These are phyloP conservation scores for Aspergillus saccharolyticus DNA, from an alignment of 495 filamentous ascomycete genomes.

Conservation along the genomic window DNA sequence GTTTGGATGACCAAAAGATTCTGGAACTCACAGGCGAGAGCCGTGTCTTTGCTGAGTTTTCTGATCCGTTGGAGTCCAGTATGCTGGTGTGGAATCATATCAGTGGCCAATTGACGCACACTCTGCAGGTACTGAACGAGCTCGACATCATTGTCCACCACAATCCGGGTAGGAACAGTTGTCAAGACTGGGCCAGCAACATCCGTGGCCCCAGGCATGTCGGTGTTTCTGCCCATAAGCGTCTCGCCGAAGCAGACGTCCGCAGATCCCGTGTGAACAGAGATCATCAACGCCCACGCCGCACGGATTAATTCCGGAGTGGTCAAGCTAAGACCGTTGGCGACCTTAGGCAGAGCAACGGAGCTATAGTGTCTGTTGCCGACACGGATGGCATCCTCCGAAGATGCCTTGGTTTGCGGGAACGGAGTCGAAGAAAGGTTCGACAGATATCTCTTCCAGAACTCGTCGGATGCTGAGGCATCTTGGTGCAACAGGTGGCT, in stretches of 20 bases:
- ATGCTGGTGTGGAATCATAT: constrained; percentile 49
- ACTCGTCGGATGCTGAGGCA: constrained; percentile 32
- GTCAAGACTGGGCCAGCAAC: constrained; percentile 52
- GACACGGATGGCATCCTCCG: constrained; percentile 22
- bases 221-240: constrained; percentile 49
- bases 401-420: constrained; percentile 26
- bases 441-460: constrained; percentile 41
- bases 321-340: constrained; percentile 33
- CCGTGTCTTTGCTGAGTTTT: constrained; percentile 31
- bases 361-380: constrained; percentile 28
- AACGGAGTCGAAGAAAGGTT: constrained; percentile 18
- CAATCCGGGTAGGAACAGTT: constrained; percentile 45
- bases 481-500: constrained; percentile 34
- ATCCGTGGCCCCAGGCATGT: constrained; percentile 44
- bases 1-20: constrained; percentile 57
- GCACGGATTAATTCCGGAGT: constrained; percentile 47
- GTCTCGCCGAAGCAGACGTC: constrained; percentile 55
- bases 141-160: constrained; percentile 33
- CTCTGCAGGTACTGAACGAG: constrained; percentile 37
- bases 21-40: constrained; percentile 57
- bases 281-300: constrained; percentile 49
- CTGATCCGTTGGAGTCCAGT: constrained; percentile 40
- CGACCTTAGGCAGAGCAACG: constrained; percentile 19
- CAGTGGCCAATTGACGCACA: constrained; percentile 38
- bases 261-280: constrained; percentile 36